Percentiles rank a stretch among this genome's conserved stretches.
These are phyloP conservation scores for Cystofilobasidium macerans DNA, from an alignment of 768 basidiomycete genomes.

Conservation along the genomic window DNA sequence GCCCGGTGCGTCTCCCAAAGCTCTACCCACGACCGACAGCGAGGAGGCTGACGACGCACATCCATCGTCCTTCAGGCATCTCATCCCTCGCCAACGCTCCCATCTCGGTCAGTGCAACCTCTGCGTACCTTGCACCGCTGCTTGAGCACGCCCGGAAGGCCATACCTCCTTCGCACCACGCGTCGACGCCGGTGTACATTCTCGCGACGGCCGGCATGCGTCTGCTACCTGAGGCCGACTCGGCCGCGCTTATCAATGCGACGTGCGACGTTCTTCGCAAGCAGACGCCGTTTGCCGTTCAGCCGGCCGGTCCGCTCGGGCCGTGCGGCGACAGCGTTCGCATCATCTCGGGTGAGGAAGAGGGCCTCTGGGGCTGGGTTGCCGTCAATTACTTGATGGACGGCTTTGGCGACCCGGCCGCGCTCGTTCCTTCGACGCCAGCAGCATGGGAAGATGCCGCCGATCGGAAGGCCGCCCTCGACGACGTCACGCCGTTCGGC, in stretches of 20 bases:
- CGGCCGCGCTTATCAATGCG: slow-evolving; percentile 58
- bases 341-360: slow-evolving; percentile 95
- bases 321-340: slow-evolving; percentile 87
- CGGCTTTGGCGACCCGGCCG: slow-evolving; percentile 51
- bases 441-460: slow-evolving; percentile 29
- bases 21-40: neutral
- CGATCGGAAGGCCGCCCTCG: slow-evolving; percentile 35
- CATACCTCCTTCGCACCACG: slow-evolving; percentile 75
- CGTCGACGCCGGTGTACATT: slow-evolving; percentile 79
- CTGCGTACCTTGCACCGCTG: slow-evolving; percentile 65
- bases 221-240: slow-evolving; percentile 56
- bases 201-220: slow-evolving; percentile 98
- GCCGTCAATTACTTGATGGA: slow-evolving; percentile 99
- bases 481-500: slow-evolving; percentile 49
- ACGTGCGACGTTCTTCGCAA: slow-evolving; percentile 64
- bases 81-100: slow-evolving; percentile 54
- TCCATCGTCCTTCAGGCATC: slow-evolving; percentile 50
- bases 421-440: slow-evolving; percentile 15
- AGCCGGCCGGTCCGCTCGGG: slow-evolving; percentile 53
- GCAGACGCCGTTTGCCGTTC: slow-evolving; percentile 66
- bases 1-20: slow-evolving; percentile 55
- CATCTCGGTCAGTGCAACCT: slow-evolving; percentile 51
- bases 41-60: neutral
- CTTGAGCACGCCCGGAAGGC: slow-evolving; percentile 68
- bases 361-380: slow-evolving; percentile 97